Conservation (phyloP, 2,329 filamentous ascomycete genomes). For the Hymenoscyphus occultus region DNA sequence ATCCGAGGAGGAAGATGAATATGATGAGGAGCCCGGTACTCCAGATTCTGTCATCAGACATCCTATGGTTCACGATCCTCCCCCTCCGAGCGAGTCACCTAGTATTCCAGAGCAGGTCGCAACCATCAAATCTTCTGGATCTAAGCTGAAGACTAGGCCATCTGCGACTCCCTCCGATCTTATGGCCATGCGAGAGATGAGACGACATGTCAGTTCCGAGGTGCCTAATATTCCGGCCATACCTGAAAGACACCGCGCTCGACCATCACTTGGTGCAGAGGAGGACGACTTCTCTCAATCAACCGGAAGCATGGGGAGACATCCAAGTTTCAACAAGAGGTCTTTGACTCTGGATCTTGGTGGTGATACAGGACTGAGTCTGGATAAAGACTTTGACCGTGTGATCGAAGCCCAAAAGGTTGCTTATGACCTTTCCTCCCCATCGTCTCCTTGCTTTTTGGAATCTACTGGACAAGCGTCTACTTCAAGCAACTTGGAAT, state of each 20-base stretch:
- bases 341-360: conserved; percentile 76
- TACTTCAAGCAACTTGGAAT: conserved; percentile 19
- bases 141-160: conserved; percentile 82
- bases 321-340: conserved; percentile 74
- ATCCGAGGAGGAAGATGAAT: conserved; percentile 50
- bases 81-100: conserved; percentile 45
- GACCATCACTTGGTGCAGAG: conserved; percentile 47
- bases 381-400: conserved; percentile 90
- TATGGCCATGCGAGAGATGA: conserved; percentile 78
- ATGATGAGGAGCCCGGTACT: conserved; percentile 64
- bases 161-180: conserved; percentile 86
- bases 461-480: conserved; percentile 46
- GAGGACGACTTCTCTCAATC: conserved; percentile 35
- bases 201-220: conserved; percentile 80
- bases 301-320: conserved; percentile 44
- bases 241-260: conserved; percentile 57
- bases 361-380: conserved; percentile 75
- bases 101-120: conserved; percentile 77
- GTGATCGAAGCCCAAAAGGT: conserved; percentile 98
- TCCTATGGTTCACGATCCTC: conserved; percentile 45
- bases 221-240: conserved; percentile 58
- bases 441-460: conserved; percentile 22
- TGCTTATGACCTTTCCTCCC: conserved; percentile 45
- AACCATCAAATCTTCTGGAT: conserved; percentile 79
- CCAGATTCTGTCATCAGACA: conserved; percentile 90